A percentile compares a stretch with the other conserved stretches of the same genome.
Evolutionary conservation across 2,329 filamentous ascomycete genomes (phyloP).

Genomic region (Nectriaceae sp.): DNA sequence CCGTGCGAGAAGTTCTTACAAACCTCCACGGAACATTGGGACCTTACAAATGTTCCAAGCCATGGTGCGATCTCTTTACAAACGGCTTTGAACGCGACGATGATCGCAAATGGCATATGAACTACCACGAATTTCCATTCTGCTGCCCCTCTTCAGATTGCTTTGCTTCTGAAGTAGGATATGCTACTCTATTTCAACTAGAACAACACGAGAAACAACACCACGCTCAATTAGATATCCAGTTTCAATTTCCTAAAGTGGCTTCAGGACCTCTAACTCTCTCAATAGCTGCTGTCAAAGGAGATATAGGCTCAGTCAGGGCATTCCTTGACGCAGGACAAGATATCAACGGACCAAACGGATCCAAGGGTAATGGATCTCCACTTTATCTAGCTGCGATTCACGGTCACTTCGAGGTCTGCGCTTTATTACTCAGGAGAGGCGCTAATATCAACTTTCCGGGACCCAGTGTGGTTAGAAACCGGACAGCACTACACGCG

Average conservation of each 20-base stretch:
- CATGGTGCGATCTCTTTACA: slow-evolving; percentile 15
- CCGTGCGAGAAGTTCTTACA: not conserved
- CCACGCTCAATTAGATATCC: not conserved
- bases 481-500: too few species aligned
- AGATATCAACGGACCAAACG: too few species aligned
- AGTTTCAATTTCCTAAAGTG: not conserved
- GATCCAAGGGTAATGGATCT: not conserved
- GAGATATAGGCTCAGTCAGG: not conserved
- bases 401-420: not conserved
- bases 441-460: not conserved
- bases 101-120: slow-evolving; percentile 2
- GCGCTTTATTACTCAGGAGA: not conserved
- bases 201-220: slow-evolving; percentile 1
- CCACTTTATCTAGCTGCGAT: not conserved
- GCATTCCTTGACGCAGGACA: not conserved
- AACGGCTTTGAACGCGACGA: slow-evolving; percentile 1
- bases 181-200: slow-evolving; percentile 1
- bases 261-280: not conserved
- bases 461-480: not conserved
- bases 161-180: slow-evolving; percentile 1
- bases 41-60: slow-evolving; percentile 10
- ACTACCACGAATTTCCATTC: slow-evolving; percentile 10
- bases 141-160: slow-evolving; percentile 2
- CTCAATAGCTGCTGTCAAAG: not conserved
- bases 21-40: not conserved